These are phyloP conservation scores for Moniliella sp. DNA, from an alignment of 1,284 basidiomycete genomes.

Conservation along the genomic window DNA sequence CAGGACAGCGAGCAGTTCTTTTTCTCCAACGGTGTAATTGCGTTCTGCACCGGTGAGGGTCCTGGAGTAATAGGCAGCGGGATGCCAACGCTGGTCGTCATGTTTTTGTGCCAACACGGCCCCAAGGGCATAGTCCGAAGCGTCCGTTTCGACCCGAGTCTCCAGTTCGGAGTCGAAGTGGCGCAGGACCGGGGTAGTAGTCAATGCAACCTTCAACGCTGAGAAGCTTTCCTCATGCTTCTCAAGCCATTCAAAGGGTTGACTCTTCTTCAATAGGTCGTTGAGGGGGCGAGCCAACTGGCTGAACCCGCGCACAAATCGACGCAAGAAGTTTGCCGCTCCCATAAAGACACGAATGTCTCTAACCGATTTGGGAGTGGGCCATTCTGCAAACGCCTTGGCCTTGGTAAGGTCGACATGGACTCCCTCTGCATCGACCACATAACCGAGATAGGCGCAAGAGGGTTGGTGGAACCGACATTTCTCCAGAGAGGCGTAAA, in stretches of 20 bases:
- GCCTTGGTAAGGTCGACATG: conserved; percentile 37
- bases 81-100: not conserved
- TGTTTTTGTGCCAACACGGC: not conserved
- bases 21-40: conserved; percentile 1
- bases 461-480: conserved; percentile 3
- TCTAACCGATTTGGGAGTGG: conserved; percentile 24
- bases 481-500: conserved; percentile 2
- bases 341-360: conserved; percentile 2
- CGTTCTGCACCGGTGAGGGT: not conserved
- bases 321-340: conserved; percentile 1
- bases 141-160: conserved; percentile 25
- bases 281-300: not conserved
- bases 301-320: not conserved
- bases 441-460: conserved; percentile 37
- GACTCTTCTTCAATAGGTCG: not conserved
- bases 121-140: conserved; percentile 5
- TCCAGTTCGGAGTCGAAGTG: conserved; percentile 32
- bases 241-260: conserved; percentile 8
- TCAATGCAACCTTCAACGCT: conserved; percentile 29
- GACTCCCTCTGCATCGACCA: conserved; percentile 31
- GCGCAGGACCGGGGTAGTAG: conserved; percentile 30
- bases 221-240: conserved; percentile 33
- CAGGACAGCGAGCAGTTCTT: conserved; percentile 1
- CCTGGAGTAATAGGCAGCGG: not conserved
- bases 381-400: conserved; percentile 35